Percentiles rank a stretch among this genome's conserved stretches.
Evolutionary conservation across 768 basidiomycete species (phyloP).

Genomic region (Lentinula raphanica): DNA sequence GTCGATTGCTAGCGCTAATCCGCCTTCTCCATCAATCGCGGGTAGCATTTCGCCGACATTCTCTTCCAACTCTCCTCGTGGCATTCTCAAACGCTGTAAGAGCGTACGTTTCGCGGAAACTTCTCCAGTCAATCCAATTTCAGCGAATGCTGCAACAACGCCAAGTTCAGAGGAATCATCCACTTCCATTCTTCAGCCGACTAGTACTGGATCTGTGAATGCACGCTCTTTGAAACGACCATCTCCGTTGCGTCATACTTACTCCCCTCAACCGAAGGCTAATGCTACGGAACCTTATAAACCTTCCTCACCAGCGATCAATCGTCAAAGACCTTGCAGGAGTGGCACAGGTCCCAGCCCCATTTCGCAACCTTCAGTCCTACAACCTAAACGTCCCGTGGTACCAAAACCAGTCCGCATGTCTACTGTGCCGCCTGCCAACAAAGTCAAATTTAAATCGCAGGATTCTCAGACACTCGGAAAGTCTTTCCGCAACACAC

Average conservation of each 20-base stretch:
- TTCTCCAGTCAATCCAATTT: neutral
- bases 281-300: neutral
- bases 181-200: neutral
- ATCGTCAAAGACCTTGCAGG: neutral
- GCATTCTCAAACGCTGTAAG: constrained; percentile 35
- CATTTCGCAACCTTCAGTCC: neutral
- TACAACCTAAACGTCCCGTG: neutral
- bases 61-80: constrained; percentile 18
- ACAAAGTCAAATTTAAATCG: neutral
- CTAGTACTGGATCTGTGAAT: neutral
- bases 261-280: constrained; percentile 6
- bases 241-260: constrained; percentile 11
- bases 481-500: constrained; percentile 3
- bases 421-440: neutral
- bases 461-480: neutral
- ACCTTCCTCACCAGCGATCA: neutral
- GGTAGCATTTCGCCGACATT: constrained; percentile 19
- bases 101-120: constrained; percentile 37
- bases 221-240: constrained; percentile 2
- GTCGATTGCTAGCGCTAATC: neutral
- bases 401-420: neutral
- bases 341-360: neutral
- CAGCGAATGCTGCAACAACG: neutral
- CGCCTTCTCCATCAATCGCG: constrained; percentile 12
- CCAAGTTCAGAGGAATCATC: neutral